phyloP scores from a whole-genome alignment of 345 rosid genomes.

The Combretum micranthum region DNA sequence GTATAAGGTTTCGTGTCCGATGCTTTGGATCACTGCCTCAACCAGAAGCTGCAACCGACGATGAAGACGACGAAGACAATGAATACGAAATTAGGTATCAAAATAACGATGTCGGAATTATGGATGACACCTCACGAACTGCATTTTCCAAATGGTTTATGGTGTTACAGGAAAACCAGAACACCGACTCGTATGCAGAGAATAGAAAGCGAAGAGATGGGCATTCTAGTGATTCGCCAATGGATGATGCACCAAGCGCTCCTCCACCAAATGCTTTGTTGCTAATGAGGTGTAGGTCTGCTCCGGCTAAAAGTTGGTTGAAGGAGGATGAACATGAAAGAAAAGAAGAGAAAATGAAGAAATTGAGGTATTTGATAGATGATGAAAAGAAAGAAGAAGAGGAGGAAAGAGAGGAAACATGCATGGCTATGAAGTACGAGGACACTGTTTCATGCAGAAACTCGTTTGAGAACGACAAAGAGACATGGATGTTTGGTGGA shows the following conservation, averaged over 20 bases:
- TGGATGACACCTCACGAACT: constrained; percentile 19
- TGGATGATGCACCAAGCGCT: constrained; percentile 10
- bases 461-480: constrained; percentile 23
- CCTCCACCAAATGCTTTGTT: constrained; percentile 41
- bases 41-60: constrained; percentile 15
- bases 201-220: constrained; percentile 10
- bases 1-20: constrained; percentile 25
- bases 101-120: constrained; percentile 7
- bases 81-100: constrained; percentile 12
- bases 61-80: constrained; percentile 19
- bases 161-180: constrained; percentile 33
- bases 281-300: constrained; percentile 47
- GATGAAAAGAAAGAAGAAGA: constrained; percentile 12
- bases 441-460: constrained; percentile 13
- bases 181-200: neutral
- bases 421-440: constrained; percentile 18
- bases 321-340: neutral
- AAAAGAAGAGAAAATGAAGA: constrained; percentile 4
- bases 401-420: constrained; percentile 13
- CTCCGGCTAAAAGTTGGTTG: constrained; percentile 32
- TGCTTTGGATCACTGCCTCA: constrained; percentile 31
- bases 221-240: constrained; percentile 6
- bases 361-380: constrained; percentile 1
- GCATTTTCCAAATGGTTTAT: constrained; percentile 40
- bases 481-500: constrained; percentile 26